Base-by-base conservation (phyloP, 2,329 filamentous ascomycete genomes). In the Aspergillus sp. region DNA sequence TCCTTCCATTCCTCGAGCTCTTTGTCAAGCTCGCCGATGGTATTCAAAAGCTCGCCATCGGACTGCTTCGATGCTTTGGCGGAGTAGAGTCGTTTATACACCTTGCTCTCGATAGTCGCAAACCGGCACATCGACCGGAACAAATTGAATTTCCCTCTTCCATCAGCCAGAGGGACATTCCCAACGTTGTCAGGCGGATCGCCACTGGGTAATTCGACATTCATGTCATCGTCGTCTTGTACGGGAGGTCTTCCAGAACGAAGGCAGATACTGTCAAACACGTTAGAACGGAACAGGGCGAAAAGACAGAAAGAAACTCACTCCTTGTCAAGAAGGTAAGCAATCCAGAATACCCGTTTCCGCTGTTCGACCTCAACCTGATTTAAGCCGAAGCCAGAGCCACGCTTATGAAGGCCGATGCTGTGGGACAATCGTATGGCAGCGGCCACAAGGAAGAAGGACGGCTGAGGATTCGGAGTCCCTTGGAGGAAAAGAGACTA, bases 1-100 rank as follows among this genome's bases (percentile, higher is more conserved):
- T 96, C 88, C 66, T 96, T 96, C 91, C 91, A 98, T 33, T 86
- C 80, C 56, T 98, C 91, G 3, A 98, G 63, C 49, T 86, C 78
- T 50, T 77, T 80, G 55, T 98, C 91, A 7, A 98, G 74, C 52
- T 96, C 88, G 29, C 91, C 88, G 46, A 98, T 98, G 1, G 86
- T 93, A 54, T 94, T 93, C 29, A 98, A 71, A 6, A 96, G 69
- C 58, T 95, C 89, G 15, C 89, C 91, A 45, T 93, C 86, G 1
- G 86, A 85, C 53, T 95, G 84, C 51, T 88, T 91, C 1, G 85
- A 79, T 1, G 91, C 91, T 57, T 85, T 89, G 3, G 89, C 89
- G 0, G 88, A 91, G 60, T 98, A 98, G 1, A 98, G 67, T 33
- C 78, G 77, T 62, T 83, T 93, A 68, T 98, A 96, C 0, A 98